phyloP scores from a whole-genome alignment of 768 basidiomycete genomes.

The Hygrophorus pudorinus region DNA sequence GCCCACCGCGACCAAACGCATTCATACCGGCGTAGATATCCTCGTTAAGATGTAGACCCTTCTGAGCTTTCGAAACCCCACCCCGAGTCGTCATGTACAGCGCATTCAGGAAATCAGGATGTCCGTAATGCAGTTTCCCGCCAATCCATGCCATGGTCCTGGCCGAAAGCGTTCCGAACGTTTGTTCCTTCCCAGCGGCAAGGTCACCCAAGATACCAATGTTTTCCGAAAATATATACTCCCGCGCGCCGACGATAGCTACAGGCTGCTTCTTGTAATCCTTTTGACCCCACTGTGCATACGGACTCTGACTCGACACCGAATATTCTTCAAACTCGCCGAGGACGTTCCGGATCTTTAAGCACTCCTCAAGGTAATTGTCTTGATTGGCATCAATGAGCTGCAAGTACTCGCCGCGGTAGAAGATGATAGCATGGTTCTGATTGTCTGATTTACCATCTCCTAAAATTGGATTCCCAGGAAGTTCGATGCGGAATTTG shows the following conservation, averaged over 20 bases:
- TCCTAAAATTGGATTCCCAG: conserved; percentile 97
- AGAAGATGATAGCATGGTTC: conserved; percentile 99
- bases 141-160: conserved; percentile 95
- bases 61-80: conserved; percentile 98
- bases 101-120: conserved; percentile 98
- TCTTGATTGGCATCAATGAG: conserved; percentile 99
- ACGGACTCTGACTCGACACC: conserved; percentile 81
- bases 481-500: conserved; percentile 97
- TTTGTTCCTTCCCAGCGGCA: conserved; percentile 98
- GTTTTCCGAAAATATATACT: conserved; percentile 99
- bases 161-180: conserved; percentile 96
- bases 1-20: conserved; percentile 90
- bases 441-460: conserved; percentile 99
- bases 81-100: conserved; percentile 98
- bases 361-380: conserved; percentile 98
- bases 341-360: conserved; percentile 98
- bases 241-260: conserved; percentile 96
- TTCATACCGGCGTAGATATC: conserved; percentile 99
- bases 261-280: conserved; percentile 86
- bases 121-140: conserved; percentile 97
- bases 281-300: conserved; percentile 81
- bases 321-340: conserved; percentile 94
- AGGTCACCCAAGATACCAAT: conserved; percentile 98
- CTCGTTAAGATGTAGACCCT: conserved; percentile 97
- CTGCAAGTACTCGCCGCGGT: conserved; percentile 97